Percentiles rank a stretch among this genome's conserved stretches.
Evolutionary conservation across 73 alveolate species (phyloP).

Genomic region (Uronychia binucleata): DNA sequence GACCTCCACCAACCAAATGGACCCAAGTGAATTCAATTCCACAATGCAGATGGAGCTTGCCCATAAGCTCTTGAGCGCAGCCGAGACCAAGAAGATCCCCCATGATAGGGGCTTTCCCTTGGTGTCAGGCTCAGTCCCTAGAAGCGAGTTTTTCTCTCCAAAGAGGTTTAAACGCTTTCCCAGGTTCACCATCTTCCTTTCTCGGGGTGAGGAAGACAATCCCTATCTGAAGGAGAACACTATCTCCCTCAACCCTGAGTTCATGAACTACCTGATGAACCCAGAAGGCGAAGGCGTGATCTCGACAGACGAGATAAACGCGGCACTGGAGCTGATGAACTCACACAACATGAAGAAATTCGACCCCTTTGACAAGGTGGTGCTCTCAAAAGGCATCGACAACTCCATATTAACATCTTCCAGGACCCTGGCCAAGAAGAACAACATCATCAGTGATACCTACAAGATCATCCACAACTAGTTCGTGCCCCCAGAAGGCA

Average conservation of each 20-base stretch:
- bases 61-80: no score
- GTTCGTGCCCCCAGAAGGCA: slow-evolving; percentile 7
- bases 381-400: slow-evolving; percentile 35
- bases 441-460: slow-evolving; percentile 42
- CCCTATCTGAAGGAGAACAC: slow-evolving; percentile 40
- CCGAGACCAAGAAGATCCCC: no score
- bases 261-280: slow-evolving; percentile 31
- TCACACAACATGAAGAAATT: slow-evolving; percentile 9
- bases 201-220: slow-evolving; percentile 34
- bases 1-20: no score
- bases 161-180: slow-evolving; percentile 51
- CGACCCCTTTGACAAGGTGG: slow-evolving; percentile 47
- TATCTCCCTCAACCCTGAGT: slow-evolving; percentile 43
- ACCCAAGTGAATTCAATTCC: no score
- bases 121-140: no score
- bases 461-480: slow-evolving; percentile 25
- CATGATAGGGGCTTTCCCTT: no score
- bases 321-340: not conserved
- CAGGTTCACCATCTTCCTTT: slow-evolving; percentile 44
- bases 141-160: slow-evolving; percentile 30
- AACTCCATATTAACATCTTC: slow-evolving; percentile 27
- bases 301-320: not conserved
- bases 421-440: slow-evolving; percentile 30
- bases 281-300: slow-evolving; percentile 21
- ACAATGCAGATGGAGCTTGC: no score